Conservation (phyloP, 202 grass and related monocot species). For the Miscanthus sacchariflorus region DNA sequence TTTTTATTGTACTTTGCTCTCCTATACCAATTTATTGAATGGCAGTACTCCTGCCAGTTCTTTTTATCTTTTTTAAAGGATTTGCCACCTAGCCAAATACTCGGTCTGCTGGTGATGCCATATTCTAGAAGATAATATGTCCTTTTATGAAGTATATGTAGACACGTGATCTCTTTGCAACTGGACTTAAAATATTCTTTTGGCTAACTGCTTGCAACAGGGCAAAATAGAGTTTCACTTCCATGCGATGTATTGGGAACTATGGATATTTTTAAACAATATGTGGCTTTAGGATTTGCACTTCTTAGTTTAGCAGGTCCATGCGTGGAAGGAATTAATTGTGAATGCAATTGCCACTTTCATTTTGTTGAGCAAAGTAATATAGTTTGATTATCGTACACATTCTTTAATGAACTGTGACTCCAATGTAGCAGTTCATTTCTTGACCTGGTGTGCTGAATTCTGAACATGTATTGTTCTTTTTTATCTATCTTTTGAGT, state of each 20-base stretch:
- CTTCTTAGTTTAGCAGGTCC: constrained; percentile 18
- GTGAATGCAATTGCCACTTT: not conserved
- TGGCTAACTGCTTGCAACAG: constrained; percentile 21
- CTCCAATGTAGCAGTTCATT: constrained; percentile 28
- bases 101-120: not conserved
- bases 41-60: not conserved
- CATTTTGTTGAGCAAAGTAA: constrained; percentile 23
- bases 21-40: not conserved
- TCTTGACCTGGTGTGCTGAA: constrained; percentile 28
- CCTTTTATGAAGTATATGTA: not conserved
- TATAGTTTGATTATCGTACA: not conserved
- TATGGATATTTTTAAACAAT: not conserved
- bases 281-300: not conserved
- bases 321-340: not conserved
- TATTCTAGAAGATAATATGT: constrained; percentile 15
- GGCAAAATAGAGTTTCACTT: constrained; percentile 6
- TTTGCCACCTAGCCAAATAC: constrained; percentile 10
- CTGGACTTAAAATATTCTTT: not conserved
- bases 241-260: not conserved
- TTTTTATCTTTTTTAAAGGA: not conserved
- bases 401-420: constrained; percentile 21
- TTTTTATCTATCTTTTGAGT: constrained; percentile 16
- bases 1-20: not conserved
- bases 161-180: constrained; percentile 7
- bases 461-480: not conserved